These are phyloP conservation scores for Mycena citricolor DNA, from an alignment of 1,284 basidiomycete genomes.

Conservation along the genomic window DNA sequence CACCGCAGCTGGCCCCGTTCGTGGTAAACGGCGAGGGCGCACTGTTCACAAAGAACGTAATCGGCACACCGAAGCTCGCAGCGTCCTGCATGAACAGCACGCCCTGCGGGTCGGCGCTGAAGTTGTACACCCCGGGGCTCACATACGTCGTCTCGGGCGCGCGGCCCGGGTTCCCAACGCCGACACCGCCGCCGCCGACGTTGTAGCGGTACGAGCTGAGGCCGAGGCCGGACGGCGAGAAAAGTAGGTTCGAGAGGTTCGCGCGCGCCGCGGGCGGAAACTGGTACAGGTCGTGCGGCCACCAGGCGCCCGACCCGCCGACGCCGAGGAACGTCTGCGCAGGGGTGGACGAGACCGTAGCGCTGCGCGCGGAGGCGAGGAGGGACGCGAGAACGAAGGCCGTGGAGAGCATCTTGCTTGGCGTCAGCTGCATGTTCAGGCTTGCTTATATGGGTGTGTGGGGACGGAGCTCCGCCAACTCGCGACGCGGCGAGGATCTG, in stretches of 20 bases:
- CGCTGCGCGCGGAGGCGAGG: no score
- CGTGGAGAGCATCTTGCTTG: no score
- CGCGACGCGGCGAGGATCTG: no score
- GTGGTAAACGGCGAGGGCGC: slow-evolving; percentile 37
- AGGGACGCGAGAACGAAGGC: no score
- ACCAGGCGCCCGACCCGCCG: slow-evolving; percentile 46
- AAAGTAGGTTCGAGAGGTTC: slow-evolving; percentile 41
- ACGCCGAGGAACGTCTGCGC: slow-evolving; percentile 34
- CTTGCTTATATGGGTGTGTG: no score
- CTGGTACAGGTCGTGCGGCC: slow-evolving; percentile 42
- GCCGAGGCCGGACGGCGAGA: slow-evolving; percentile 40
- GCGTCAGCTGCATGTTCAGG: no score
- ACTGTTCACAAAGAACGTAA: slow-evolving; percentile 39
- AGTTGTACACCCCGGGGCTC: slow-evolving; percentile 40
- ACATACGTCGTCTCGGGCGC: slow-evolving; percentile 45
- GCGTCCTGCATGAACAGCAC: slow-evolving; percentile 40
- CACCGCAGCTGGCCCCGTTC: slow-evolving; percentile 35
- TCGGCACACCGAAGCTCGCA: slow-evolving; percentile 28
- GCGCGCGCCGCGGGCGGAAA: slow-evolving; percentile 40
- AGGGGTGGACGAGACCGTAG: slow-evolving; percentile 10
- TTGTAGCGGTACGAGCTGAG: slow-evolving; percentile 46
- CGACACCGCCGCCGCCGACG: slow-evolving; percentile 43
- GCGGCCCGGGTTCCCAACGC: slow-evolving; percentile 39
- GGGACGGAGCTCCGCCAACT: no score
- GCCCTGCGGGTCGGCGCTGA: slow-evolving; percentile 39